phyloP scores from a whole-genome alignment of 2,329 filamentous ascomycete species.

The Diplocarpon rosae region DNA sequence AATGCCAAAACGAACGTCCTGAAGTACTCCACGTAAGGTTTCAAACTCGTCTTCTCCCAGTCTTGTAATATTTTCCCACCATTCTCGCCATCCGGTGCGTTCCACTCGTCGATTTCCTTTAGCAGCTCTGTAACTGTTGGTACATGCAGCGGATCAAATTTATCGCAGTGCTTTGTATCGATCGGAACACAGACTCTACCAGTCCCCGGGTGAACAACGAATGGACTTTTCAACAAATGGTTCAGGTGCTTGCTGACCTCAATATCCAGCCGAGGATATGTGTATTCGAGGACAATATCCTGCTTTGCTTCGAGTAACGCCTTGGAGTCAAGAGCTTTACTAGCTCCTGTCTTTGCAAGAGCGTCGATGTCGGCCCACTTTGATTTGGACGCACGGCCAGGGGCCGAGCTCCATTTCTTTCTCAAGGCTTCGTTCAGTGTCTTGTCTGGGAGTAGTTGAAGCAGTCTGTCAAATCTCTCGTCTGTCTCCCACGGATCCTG shows the following conservation, averaged over 20 bases:
- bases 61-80: slow-evolving; percentile 52
- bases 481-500: slow-evolving; percentile 76
- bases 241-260: slow-evolving; percentile 97
- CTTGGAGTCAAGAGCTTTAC: slow-evolving; percentile 59
- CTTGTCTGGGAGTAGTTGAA: slow-evolving; percentile 76
- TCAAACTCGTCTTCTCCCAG: slow-evolving; percentile 95
- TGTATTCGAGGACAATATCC: slow-evolving; percentile 93
- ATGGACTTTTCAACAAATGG: slow-evolving; percentile 93
- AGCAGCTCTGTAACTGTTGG: slow-evolving; percentile 79
- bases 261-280: slow-evolving; percentile 91
- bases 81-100: slow-evolving; percentile 35
- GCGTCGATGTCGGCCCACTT: slow-evolving; percentile 96
- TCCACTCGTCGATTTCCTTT: slow-evolving; percentile 77
- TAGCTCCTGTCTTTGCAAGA: slow-evolving; percentile 65
- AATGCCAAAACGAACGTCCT: slow-evolving; percentile 66
- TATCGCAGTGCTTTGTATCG: slow-evolving; percentile 59
- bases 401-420: slow-evolving; percentile 83
- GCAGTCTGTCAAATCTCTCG: slow-evolving; percentile 64
- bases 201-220: slow-evolving; percentile 91
- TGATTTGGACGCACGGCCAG: slow-evolving; percentile 59
- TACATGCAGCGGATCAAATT: slow-evolving; percentile 80
- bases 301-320: slow-evolving; percentile 82
- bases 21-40: slow-evolving; percentile 87
- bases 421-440: slow-evolving; percentile 66
- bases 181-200: slow-evolving; percentile 94